phyloP scores from a whole-genome alignment of 257 asterid species.

The Phtheirospermum japonicum region DNA sequence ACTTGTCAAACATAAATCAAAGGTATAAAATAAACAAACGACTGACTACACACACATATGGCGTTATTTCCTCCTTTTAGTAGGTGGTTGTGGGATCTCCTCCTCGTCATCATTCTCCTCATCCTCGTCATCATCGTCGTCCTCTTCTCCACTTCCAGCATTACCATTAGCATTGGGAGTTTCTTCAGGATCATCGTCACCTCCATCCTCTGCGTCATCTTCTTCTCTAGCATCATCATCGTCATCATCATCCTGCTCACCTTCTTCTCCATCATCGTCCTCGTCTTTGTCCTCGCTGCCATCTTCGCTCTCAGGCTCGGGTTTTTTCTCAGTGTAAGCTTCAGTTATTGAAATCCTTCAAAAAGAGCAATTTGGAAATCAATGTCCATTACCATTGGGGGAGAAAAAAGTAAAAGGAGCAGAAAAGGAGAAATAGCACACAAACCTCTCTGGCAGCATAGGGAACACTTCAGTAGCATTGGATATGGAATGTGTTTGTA shows the following conservation, averaged over 20 bases:
- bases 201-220: constrained; percentile 27
- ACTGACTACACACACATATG: background rate
- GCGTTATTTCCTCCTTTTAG: background rate
- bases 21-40: background rate
- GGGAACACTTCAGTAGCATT: constrained; percentile 12
- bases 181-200: background rate
- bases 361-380: background rate
- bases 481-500: constrained; percentile 21
- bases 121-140: background rate
- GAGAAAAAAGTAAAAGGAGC: background rate
- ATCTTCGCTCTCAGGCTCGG: constrained; percentile 36
- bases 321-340: constrained; percentile 25
- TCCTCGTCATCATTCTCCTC: background rate
- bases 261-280: constrained; percentile 19
- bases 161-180: background rate
- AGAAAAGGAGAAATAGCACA: background rate
- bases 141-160: background rate
- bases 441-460: constrained; percentile 26
- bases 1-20: constrained; percentile 2
- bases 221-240: constrained; percentile 26
- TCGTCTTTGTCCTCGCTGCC: constrained; percentile 32
- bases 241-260: constrained; percentile 26
- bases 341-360: constrained; percentile 30
- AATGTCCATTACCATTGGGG: constrained; percentile 2
- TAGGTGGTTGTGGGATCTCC: constrained; percentile 5